Percentiles rank a stretch among this genome's conserved stretches.
Evolutionary conservation across 805 yeast genomes (phyloP).

Genomic region (Yarrowia porcina): DNA sequence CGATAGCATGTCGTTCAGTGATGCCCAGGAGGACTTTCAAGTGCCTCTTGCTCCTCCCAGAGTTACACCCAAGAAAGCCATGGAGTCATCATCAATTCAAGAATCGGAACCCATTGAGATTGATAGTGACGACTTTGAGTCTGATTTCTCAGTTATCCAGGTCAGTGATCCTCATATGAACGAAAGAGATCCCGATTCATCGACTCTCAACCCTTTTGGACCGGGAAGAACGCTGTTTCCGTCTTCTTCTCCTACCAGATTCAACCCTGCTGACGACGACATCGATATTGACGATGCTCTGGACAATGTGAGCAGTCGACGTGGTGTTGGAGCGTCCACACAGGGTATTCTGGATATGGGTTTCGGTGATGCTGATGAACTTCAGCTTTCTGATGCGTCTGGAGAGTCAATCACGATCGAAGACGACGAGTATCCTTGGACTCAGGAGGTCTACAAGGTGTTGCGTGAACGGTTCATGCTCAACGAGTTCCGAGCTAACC

Average conservation of each 20-base stretch:
- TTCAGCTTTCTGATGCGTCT: neutral
- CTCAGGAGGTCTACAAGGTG: conserved; percentile 60
- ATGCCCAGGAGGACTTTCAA: neutral
- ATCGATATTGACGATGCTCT: neutral
- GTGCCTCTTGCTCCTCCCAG: neutral
- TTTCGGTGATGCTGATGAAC: neutral
- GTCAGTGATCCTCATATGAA: neutral
- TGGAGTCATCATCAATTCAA: neutral
- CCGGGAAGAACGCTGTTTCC: neutral
- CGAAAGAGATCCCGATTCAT: neutral
- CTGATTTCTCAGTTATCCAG: neutral
- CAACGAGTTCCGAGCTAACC: conserved; percentile 71
- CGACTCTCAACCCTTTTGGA: neutral
- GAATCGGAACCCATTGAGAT: conserved; percentile 17
- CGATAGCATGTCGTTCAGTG: conserved; percentile 2
- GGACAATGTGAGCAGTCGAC: neutral
- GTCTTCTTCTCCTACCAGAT: neutral
- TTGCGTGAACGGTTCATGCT: conserved; percentile 62
- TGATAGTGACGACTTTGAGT: conserved; percentile 17
- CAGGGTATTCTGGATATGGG: conserved; percentile 11
- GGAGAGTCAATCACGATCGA: neutral
- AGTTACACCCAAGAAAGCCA: neutral
- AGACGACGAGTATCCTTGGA: conserved; percentile 48
- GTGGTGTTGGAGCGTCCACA: neutral
- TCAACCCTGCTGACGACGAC: neutral